Percentiles rank a stretch among this genome's conserved stretches.
Evolutionary conservation across 768 basidiomycete species (phyloP).

Genomic region (Termitomyces sp.): DNA sequence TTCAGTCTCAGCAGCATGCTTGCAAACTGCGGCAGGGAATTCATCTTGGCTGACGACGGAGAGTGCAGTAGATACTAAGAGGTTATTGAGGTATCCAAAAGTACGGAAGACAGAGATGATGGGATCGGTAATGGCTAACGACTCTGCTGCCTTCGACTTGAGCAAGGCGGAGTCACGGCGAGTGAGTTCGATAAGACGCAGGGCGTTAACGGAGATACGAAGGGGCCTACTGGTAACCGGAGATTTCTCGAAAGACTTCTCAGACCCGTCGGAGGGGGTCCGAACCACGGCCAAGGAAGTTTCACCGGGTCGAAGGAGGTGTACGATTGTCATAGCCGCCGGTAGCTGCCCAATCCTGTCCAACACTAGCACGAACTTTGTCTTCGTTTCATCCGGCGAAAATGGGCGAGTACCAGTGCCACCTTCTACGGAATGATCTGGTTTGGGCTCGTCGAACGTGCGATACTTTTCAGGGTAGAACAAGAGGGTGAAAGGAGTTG

Average conservation of each 20-base stretch:
- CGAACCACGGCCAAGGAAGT: background rate
- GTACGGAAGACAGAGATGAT: slow-evolving; percentile 71
- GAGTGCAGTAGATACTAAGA: slow-evolving; percentile 66
- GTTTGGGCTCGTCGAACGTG: slow-evolving; percentile 21
- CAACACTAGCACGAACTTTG: slow-evolving; percentile 64
- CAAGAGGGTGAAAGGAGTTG: slow-evolving; percentile 73
- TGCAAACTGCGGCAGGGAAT: slow-evolving; percentile 60
- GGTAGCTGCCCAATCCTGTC: slow-evolving; percentile 80
- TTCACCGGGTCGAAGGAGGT: slow-evolving; percentile 52
- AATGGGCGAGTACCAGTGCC: slow-evolving; percentile 13
- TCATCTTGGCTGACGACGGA: slow-evolving; percentile 72
- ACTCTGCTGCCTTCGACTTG: slow-evolving; percentile 70
- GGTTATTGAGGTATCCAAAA: slow-evolving; percentile 65
- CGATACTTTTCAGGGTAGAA: slow-evolving; percentile 73
- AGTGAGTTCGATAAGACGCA: slow-evolving; percentile 89
- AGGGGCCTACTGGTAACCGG: slow-evolving; percentile 1
- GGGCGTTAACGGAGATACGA: slow-evolving; percentile 55
- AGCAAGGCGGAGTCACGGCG: slow-evolving; percentile 85
- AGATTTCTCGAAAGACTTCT: slow-evolving; percentile 16
- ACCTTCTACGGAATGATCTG: slow-evolving; percentile 16
- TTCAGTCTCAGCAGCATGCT: slow-evolving; percentile 48
- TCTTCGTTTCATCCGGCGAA: slow-evolving; percentile 40
- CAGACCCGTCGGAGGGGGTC: slow-evolving; percentile 23
- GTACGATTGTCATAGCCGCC: slow-evolving; percentile 74
- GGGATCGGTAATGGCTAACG: slow-evolving; percentile 64